Base-by-base conservation (phyloP, 2,329 filamentous ascomycete species). In the Hypoxylon sp. region DNA sequence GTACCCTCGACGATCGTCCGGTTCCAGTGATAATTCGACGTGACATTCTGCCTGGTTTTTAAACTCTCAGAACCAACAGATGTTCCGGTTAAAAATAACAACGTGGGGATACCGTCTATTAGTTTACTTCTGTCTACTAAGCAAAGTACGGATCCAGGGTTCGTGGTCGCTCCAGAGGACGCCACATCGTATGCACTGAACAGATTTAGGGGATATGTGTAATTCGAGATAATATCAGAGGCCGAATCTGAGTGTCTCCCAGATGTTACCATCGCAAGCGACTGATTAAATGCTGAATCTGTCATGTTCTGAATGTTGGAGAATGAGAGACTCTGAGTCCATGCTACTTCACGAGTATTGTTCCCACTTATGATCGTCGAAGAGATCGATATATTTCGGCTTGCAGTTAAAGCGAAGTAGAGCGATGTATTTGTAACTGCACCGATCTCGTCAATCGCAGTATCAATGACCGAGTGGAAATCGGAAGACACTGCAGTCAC, bases 281-380 rank as follows among this genome's bases (percentile, higher is more conserved):
- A 76, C 52, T 78, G 75, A 39, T 78, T 78, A 37, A 72, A 76
- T 3, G 75, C 76, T 3, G 65, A 58, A 22, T 75, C 71, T 5
- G 75, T 78, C 75, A 79, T 75, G 59, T 77, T 79, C 46, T 78
- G 77, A 13, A 75, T 76, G 35, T 76, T 78, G n/a, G 68, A 73
- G 65, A 76, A 79, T 0, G 72, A 69, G 29, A 78, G 71, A 19
- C 69, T 64, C 62, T 78, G 77, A 9, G 56, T 69, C 77, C 76
- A 78, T 17, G 67, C 64, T 14, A 73, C 72, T 6, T 67, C 55
- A 9, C 70, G 68, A 5, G 59, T 69, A 14, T 57, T 52, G 8
- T 67, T 65, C 9, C 73, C 73, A 24, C 56, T 72, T 6, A 44
- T 61, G 39, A 78, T 72, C 8, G 65, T 78, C 1, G 77, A 76